Base-by-base conservation (phyloP, 1,284 basidiomycete genomes). In the Apiotrichum veenhuisii region DNA sequence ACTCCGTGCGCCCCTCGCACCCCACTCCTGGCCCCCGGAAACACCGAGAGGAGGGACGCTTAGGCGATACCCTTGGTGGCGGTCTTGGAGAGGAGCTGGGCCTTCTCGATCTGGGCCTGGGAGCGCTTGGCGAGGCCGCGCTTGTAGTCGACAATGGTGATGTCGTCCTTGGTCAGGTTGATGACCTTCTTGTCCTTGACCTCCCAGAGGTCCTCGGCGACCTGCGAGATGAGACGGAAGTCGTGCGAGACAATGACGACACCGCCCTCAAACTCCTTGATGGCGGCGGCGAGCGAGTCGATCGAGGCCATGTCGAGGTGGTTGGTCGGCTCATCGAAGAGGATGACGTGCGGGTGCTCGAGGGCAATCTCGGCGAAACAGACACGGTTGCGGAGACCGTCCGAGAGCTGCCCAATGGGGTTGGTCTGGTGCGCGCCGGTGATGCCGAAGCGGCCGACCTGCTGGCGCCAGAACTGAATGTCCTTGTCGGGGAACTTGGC, bases 231-330 rank as follows among this genome's bases (percentile, higher is more conserved):
- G 62, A 95, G 85, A 71, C 91, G 87, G 87, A 96, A 96, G 78
- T 96, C 91, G 82, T 96, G 93, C 46, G 92, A 95, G 63, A 96
- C 92, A 71, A 96, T 95, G 62, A 96, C 95, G 50, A 98, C 96
- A 74, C 95, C 95, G 61, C 96, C 95, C 72, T 91, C 88, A 75
- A 93, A 98, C 73, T 90, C 90, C 79, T 96, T 96, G 82, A 98
- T 98, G 50, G 95, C 94, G 33, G 78, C 76, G 7, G 94, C 95
- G 44, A 98, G 83, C 5, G 96, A 93, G 75, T 98, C 94, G 75
- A 98, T 98, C 20, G 92, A 95, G 58, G 83, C 85, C 70, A 77
- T 79, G 67, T 81, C 79, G 68, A 83, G 72, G 71, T 82, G 81
- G 70, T 82, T 82, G 50, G 82, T 83, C 59, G 81, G 82, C 72